These are phyloP conservation scores for Sporisorium sorghi DNA, from an alignment of 1,284 basidiomycete genomes.

Conservation along the genomic window DNA sequence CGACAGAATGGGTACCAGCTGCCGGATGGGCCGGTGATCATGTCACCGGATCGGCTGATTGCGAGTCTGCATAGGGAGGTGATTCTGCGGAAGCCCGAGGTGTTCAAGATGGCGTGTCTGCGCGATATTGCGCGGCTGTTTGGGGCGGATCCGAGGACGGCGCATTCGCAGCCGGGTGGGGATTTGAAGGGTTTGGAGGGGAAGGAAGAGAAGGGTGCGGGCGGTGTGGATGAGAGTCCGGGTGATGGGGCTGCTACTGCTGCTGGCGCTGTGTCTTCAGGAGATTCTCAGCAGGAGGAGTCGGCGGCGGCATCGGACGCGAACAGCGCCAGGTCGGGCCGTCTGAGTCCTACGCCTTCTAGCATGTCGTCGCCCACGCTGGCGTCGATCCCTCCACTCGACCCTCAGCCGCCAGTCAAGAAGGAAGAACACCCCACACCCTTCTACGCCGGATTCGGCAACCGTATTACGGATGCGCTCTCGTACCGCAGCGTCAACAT, in stretches of 20 bases:
- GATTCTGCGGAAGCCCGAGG: conserved; percentile 84
- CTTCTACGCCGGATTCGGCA: conserved; percentile 98
- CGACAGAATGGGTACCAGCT: conserved; percentile 95
- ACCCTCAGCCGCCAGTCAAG: conserved; percentile 45
- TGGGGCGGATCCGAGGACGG: conserved; percentile 72
- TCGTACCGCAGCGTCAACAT: conserved; percentile 96
- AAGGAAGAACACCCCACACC: conserved; percentile 71
- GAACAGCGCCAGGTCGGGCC: conserved; percentile 58
- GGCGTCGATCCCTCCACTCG: not conserved
- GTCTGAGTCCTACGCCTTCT: conserved; percentile 7
- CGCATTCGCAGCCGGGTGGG: conserved; percentile 23
- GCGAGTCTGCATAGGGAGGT: conserved; percentile 85
- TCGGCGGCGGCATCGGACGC: conserved; percentile 56
- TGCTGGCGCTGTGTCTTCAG: not conserved
- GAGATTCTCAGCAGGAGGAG: not conserved
- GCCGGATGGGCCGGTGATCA: conserved; percentile 97
- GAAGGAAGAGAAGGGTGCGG: conserved; percentile 15
- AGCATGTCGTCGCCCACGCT: conserved; percentile 19
- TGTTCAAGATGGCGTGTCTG: conserved; percentile 99
- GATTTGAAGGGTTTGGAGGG: conserved; percentile 17
- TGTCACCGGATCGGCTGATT: conserved; percentile 97
- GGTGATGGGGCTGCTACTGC: conserved; percentile 37
- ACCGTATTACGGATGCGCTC: conserved; percentile 96
- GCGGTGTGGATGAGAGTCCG: conserved; percentile 14
- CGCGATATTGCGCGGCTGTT: conserved; percentile 95